Percentiles rank a stretch among this genome's conserved stretches.
These are phyloP conservation scores for Leccinum angustisporum DNA, from an alignment of 1,284 basidiomycete species.

Conservation along the genomic window DNA sequence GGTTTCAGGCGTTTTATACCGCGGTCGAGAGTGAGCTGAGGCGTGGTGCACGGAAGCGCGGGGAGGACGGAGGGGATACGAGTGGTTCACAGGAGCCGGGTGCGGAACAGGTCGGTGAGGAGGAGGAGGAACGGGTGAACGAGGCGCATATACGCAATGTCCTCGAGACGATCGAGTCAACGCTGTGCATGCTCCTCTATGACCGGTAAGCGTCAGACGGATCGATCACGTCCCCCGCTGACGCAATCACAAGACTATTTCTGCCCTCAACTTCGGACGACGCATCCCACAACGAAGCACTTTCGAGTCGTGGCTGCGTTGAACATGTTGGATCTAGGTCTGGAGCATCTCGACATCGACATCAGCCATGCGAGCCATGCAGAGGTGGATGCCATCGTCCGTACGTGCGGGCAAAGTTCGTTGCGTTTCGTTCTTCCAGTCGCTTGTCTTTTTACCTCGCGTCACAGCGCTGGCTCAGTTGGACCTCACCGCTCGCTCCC, in stretches of 20 bases:
- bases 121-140: constrained; percentile 15
- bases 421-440: not conserved
- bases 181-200: constrained; percentile 72
- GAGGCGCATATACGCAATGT: constrained; percentile 52
- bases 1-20: constrained; percentile 76
- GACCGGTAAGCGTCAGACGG: constrained; percentile 36
- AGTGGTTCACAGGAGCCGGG: not conserved
- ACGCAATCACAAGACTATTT: constrained; percentile 49
- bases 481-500: constrained; percentile 59
- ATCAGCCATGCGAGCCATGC: constrained; percentile 47
- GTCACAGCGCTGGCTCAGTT: constrained; percentile 67
- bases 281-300: constrained; percentile 80
- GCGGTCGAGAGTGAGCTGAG: constrained; percentile 55
- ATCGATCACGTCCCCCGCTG: not conserved
- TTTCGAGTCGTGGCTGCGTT: constrained; percentile 88
- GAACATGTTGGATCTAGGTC: constrained; percentile 82
- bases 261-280: constrained; percentile 73
- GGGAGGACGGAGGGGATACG: constrained; percentile 19
- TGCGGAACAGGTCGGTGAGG: constrained; percentile 28
- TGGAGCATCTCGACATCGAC: constrained; percentile 86
- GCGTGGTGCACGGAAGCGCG: constrained; percentile 19
- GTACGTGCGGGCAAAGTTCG: constrained; percentile 76
- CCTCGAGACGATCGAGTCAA: constrained; percentile 71
- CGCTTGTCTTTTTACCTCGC: not conserved
- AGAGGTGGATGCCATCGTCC: constrained; percentile 67